These are phyloP conservation scores for Lathyrus oleraceus DNA, from an alignment of 306 rosid genomes.

Conservation along the genomic window DNA sequence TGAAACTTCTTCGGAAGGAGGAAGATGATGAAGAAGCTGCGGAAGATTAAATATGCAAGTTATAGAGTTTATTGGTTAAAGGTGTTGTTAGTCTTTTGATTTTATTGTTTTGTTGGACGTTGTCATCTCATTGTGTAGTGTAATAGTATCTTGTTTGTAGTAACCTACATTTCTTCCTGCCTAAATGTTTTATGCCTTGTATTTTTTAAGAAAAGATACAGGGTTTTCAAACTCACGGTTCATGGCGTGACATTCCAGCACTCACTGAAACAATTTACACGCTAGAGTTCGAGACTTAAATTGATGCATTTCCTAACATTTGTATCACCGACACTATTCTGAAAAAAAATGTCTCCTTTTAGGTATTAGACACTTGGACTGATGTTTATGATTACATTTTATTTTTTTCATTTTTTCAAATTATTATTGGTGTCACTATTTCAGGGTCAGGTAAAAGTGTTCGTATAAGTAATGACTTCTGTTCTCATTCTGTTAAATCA, in stretches of 20 bases:
- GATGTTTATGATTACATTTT: no score
- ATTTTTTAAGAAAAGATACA: conserved; percentile 3
- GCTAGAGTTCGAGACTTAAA: not conserved
- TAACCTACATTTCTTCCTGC: conserved; percentile 18
- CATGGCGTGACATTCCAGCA: not conserved
- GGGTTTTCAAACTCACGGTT: conserved; percentile 10
- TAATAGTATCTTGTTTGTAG: conserved; percentile 22
- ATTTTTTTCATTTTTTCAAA: no score
- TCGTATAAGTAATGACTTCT: no score
- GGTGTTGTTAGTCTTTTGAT: not conserved
- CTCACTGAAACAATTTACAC: not conserved
- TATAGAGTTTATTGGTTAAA: conserved; percentile 24
- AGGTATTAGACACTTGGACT: no score
- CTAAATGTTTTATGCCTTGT: conserved; percentile 6
- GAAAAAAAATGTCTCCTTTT: no score
- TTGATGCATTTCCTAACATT: no score
- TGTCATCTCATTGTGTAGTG: conserved; percentile 18
- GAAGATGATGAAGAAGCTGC: conserved; percentile 87
- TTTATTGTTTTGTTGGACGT: conserved; percentile 8
- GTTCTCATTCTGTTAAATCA: no score
- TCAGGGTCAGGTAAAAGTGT: no score
- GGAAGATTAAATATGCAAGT: conserved; percentile 22
- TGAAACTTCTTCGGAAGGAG: no score
- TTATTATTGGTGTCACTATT: no score
- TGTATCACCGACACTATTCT: no score